Evolutionary conservation across 768 basidiomycete genomes (phyloP).

Genomic region (Boletus pseudo-olivaceus): DNA sequence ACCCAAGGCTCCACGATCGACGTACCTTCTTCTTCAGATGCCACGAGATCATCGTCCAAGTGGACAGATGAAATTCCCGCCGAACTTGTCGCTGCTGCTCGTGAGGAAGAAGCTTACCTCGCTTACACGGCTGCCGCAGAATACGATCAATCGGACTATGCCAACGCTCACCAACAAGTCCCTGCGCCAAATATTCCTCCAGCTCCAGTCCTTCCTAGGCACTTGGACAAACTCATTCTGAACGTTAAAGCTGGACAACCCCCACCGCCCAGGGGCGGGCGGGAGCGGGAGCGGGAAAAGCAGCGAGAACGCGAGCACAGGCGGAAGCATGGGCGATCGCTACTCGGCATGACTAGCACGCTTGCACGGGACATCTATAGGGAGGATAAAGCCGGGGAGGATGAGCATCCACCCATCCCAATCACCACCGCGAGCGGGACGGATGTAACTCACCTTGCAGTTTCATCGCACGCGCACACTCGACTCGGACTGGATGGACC

Average conservation of each 20-base stretch:
- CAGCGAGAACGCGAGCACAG: constrained; percentile 31
- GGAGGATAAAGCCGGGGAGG: constrained; percentile 21
- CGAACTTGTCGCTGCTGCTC: constrained; percentile 74
- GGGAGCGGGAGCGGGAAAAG: constrained; percentile 36
- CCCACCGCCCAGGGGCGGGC: constrained; percentile 30
- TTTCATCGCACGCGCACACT: constrained; percentile 21
- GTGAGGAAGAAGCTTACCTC: constrained; percentile 79
- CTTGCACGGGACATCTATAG: constrained; percentile 27
- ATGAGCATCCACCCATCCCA: constrained; percentile 28
- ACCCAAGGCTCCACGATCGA: constrained; percentile 32
- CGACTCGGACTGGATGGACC: constrained; percentile 36
- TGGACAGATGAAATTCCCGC: constrained; percentile 84
- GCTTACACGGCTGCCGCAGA: constrained; percentile 31
- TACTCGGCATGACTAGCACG: constrained; percentile 36
- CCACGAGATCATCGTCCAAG: constrained; percentile 30
- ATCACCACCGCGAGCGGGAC: constrained; percentile 40
- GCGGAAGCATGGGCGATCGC: constrained; percentile 31
- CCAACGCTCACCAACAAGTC: constrained; percentile 37
- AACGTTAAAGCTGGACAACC: constrained; percentile 46
- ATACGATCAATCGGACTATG: constrained; percentile 32
- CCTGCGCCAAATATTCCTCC: constrained; percentile 81
- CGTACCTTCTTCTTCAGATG: constrained; percentile 23
- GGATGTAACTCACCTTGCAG: constrained; percentile 34
- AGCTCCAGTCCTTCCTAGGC: constrained; percentile 83
- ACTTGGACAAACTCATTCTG: constrained; percentile 91